Conservation (phyloP, 2,329 filamentous ascomycete species). For the Fusarium heterosporum region DNA sequence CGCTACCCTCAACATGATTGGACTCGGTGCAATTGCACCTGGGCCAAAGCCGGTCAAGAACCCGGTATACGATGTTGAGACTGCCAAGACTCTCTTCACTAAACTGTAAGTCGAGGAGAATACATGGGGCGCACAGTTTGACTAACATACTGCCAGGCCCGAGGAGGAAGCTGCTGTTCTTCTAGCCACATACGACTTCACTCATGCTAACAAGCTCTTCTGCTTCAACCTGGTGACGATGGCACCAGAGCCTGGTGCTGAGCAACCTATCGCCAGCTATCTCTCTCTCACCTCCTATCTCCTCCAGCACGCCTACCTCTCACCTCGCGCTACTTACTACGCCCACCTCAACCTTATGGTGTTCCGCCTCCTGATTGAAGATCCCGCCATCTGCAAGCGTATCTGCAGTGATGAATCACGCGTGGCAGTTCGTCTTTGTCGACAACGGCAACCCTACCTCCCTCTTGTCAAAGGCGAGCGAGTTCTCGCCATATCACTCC, state of each 20-base stretch:
- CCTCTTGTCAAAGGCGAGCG: constrained; percentile 80
- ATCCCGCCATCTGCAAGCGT: constrained; percentile 82
- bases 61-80: constrained; percentile 76
- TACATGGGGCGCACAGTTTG: rapidly evolving
- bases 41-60: constrained; percentile 72
- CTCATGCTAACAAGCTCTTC: constrained; percentile 94
- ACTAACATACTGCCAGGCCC: constrained; percentile 66
- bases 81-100: constrained; percentile 83
- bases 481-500: constrained; percentile 77
- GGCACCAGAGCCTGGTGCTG: constrained; percentile 69
- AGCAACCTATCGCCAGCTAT: constrained; percentile 83
- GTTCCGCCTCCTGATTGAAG: constrained; percentile 87
- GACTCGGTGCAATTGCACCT: constrained; percentile 79
- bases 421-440: constrained; percentile 81
- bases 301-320: constrained; percentile 91
- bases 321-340: constrained; percentile 81
- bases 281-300: constrained; percentile 93
- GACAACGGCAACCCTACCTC: constrained; percentile 87
- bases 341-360: constrained; percentile 87
- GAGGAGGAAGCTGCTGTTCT: constrained; percentile 82
- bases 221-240: constrained; percentile 82
- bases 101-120: constrained; percentile 71
- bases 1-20: constrained; percentile 84
- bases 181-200: constrained; percentile 91
- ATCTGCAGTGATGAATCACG: constrained; percentile 85